These are phyloP conservation scores for Tremellales sp. DNA, from an alignment of 1,284 basidiomycete genomes.

Conservation along the genomic window DNA sequence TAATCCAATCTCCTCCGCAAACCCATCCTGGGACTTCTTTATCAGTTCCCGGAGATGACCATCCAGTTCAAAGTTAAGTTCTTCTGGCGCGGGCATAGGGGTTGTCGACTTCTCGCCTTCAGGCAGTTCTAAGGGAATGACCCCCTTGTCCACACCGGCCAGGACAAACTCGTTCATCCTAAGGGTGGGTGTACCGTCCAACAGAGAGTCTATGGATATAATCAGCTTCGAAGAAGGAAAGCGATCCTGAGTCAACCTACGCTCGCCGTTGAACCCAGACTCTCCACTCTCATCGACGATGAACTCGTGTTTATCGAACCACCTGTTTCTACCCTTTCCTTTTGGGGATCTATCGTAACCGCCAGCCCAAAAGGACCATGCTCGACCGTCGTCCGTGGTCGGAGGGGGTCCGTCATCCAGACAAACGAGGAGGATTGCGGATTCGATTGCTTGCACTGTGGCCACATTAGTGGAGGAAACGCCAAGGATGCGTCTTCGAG, in stretches of 20 bases:
- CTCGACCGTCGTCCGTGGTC: conserved; percentile 61
- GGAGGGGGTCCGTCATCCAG: conserved; percentile 60
- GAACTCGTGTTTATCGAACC: conserved; percentile 96
- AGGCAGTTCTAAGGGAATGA: conserved; percentile 61
- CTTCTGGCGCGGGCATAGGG: conserved; percentile 57
- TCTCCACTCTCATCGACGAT: conserved; percentile 91
- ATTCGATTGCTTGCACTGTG: conserved; percentile 76
- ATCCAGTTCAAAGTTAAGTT: conserved; percentile 71
- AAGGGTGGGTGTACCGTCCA: conserved; percentile 89
- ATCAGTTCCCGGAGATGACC: conserved; percentile 50
- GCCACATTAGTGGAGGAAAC: conserved; percentile 64
- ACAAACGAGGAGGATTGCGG: conserved; percentile 79
- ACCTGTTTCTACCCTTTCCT: conserved; percentile 72
- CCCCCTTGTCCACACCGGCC: conserved; percentile 70
- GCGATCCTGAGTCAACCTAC: conserved; percentile 25
- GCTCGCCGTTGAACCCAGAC: conserved; percentile 72
- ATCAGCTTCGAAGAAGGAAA: background rate
- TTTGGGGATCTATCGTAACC: conserved; percentile 49
- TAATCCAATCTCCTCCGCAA: conserved; percentile 68
- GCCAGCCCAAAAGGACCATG: conserved; percentile 85
- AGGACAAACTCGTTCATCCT: conserved; percentile 93
- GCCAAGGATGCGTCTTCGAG: conserved; percentile 64
- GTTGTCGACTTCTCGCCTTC: conserved; percentile 46
- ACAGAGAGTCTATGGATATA: conserved; percentile 42
- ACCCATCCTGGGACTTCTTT: conserved; percentile 59